Conservation (phyloP, 2,329 filamentous ascomycete genomes). For the Claviceps quebecensis region DNA sequence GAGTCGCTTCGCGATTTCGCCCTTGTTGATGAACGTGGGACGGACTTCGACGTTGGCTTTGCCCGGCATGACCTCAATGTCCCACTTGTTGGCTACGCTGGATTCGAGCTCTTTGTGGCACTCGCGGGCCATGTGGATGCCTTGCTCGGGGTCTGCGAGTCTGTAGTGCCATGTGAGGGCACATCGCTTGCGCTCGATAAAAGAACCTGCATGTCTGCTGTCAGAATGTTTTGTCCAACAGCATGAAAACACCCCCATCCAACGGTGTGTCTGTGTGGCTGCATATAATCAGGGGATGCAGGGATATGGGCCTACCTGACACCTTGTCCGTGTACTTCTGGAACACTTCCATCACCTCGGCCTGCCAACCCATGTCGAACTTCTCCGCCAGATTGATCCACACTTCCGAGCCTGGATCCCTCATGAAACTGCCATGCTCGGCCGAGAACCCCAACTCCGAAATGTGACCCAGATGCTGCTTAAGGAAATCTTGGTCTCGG, state of each 20-base stretch:
- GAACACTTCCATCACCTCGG: slow-evolving; percentile 71
- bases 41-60: slow-evolving; percentile 96
- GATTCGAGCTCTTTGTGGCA: slow-evolving; percentile 71
- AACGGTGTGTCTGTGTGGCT: neutral
- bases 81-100: slow-evolving; percentile 64
- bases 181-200: slow-evolving; percentile 87
- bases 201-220: slow-evolving; percentile 45
- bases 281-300: too few species aligned
- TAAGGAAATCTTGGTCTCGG: slow-evolving; percentile 80
- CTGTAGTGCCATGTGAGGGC: slow-evolving; percentile 97
- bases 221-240: neutral
- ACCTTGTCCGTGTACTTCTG: slow-evolving; percentile 79
- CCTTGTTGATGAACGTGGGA: slow-evolving; percentile 97
- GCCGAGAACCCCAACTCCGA: slow-evolving; percentile 81
- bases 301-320: slow-evolving; percentile 42
- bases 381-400: slow-evolving; percentile 86
- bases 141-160: slow-evolving; percentile 74
- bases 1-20: slow-evolving; percentile 78
- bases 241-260: neutral
- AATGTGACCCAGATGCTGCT: slow-evolving; percentile 87
- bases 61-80: slow-evolving; percentile 91
- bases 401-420: slow-evolving; percentile 56
- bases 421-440: slow-evolving; percentile 93
- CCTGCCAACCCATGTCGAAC: slow-evolving; percentile 86
- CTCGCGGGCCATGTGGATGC: slow-evolving; percentile 62